phyloP scores from a whole-genome alignment of 495 filamentous ascomycete genomes.

The Symbiotaphrina buchneri region DNA sequence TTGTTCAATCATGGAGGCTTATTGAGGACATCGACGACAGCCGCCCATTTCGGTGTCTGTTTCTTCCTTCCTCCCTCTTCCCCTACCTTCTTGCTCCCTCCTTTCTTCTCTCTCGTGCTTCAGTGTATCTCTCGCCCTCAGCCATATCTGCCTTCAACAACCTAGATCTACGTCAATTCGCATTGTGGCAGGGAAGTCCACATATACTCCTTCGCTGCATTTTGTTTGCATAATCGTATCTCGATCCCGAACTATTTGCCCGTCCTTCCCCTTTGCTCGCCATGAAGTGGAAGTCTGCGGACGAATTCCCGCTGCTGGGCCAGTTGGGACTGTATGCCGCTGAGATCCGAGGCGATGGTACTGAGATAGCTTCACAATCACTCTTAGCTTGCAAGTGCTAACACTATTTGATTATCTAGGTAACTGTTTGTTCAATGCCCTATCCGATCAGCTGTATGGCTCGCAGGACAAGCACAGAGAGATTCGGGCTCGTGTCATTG shows the following conservation, averaged over 20 bases:
- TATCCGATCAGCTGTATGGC: slow-evolving; percentile 54
- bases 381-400: neutral
- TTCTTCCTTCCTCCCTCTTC: slow-evolving; percentile 6
- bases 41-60: neutral
- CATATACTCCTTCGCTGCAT: neutral
- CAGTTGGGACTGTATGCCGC: slow-evolving; percentile 24
- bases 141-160: too few species aligned
- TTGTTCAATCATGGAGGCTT: too few species aligned
- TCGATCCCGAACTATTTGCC: slow-evolving; percentile 1
- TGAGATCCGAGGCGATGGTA: slow-evolving; percentile 27
- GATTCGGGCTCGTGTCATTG: slow-evolving; percentile 35
- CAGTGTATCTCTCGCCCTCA: neutral
- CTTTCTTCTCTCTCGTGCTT: neutral
- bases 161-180: too few species aligned
- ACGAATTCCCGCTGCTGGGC: slow-evolving; percentile 32
- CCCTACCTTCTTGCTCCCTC: slow-evolving; percentile 4
- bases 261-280: slow-evolving; percentile 4
- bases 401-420: slow-evolving; percentile 20
- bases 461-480: slow-evolving; percentile 29
- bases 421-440: slow-evolving; percentile 58
- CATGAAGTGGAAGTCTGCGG: slow-evolving; percentile 10
- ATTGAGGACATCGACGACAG: too few species aligned
- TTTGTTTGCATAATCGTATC: neutral
- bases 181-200: too few species aligned
- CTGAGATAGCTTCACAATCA: slow-evolving; percentile 6